Conservation (phyloP, 352 stramenopile genomes). For the Globisporangium nunn region DNA sequence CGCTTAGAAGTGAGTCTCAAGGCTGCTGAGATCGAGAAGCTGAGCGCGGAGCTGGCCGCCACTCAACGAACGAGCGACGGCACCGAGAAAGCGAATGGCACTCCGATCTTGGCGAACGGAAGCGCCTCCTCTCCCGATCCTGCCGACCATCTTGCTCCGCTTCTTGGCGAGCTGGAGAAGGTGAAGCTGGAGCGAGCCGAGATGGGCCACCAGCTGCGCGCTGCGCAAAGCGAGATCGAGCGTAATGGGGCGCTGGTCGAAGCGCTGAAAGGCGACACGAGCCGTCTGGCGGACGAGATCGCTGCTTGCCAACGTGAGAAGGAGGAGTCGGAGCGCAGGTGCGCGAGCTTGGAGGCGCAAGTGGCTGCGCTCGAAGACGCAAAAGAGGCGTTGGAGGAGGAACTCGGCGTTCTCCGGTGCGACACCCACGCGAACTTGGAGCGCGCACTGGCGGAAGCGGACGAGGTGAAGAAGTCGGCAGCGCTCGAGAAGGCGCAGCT, state of each 20-base stretch:
- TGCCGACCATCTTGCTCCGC: conserved; percentile 13
- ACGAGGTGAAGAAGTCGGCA: conserved; percentile 3
- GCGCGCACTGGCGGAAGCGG: conserved; percentile 19
- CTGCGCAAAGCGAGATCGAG: conserved; percentile 8
- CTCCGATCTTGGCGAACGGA: not conserved
- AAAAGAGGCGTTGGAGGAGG: conserved; percentile 31
- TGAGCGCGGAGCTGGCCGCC: conserved; percentile 2
- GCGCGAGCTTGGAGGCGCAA: conserved; percentile 24
- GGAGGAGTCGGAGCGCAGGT: conserved; percentile 10
- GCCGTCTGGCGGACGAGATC: conserved; percentile 11
- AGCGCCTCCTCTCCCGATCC: not conserved
- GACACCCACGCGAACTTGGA: conserved; percentile 35
- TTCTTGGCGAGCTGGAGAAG: conserved; percentile 54
- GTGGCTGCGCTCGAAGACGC: conserved; percentile 18
- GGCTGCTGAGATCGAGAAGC: conserved; percentile 2
- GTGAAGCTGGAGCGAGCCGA: conserved; percentile 54
- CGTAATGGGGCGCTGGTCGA: conserved; percentile 10
- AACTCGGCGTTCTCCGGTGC: conserved; percentile 26
- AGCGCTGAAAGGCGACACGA: conserved; percentile 11
- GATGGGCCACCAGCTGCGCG: conserved; percentile 28
- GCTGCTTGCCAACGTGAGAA: not conserved
- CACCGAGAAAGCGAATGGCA: not conserved
- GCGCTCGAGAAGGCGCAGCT: conserved; percentile 17
- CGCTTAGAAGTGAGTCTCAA: not conserved
- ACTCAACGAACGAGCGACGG: not conserved